These are phyloP conservation scores for Evansstolkia leycettana DNA, from an alignment of 495 filamentous ascomycete genomes.

Conservation along the genomic window DNA sequence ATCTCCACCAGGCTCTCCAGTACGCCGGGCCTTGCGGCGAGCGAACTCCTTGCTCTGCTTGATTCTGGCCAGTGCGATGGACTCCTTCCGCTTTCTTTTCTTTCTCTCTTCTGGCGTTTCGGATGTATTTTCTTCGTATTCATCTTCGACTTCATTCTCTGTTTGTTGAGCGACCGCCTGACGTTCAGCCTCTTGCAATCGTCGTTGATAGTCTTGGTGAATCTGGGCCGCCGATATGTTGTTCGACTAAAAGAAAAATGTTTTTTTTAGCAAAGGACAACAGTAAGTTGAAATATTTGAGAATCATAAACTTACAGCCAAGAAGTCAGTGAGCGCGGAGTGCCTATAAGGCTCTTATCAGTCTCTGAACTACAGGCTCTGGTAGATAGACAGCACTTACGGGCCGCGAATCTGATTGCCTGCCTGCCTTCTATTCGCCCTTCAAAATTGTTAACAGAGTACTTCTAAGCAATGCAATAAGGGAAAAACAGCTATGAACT, in stretches of 20 bases:
- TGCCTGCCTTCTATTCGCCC: slow-evolving; percentile 28
- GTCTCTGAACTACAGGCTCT: slow-evolving; percentile 1
- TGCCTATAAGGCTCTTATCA: slow-evolving; percentile 27
- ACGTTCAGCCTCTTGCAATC: slow-evolving; percentile 29
- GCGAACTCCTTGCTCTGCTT: slow-evolving; percentile 65
- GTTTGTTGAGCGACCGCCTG: slow-evolving; percentile 14
- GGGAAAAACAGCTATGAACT: not conserved
- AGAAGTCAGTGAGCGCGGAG: slow-evolving; percentile 71
- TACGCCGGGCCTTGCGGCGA: slow-evolving; percentile 38
- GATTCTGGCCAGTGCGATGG: slow-evolving; percentile 57
- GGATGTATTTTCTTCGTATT: slow-evolving; percentile 14
- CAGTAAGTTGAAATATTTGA: not conserved
- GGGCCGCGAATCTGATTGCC: slow-evolving; percentile 49
- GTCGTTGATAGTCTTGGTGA: slow-evolving; percentile 46
- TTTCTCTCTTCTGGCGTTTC: slow-evolving; percentile 41
- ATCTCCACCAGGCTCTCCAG: slow-evolving; percentile 31
- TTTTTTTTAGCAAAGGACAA: slow-evolving; percentile 3
- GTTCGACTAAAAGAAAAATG: slow-evolving; percentile 44
- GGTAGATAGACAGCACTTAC: slow-evolving; percentile 24
- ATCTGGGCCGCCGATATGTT: slow-evolving; percentile 84
- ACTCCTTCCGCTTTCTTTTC: slow-evolving; percentile 49
- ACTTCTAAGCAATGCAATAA: not conserved
- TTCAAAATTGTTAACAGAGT: slow-evolving; percentile 10
- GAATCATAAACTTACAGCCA: slow-evolving; percentile 43
- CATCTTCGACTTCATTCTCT: slow-evolving; percentile 18